These are phyloP conservation scores for Diddensiella santjacobensis DNA, from an alignment of 805 yeast species.

Conservation along the genomic window DNA sequence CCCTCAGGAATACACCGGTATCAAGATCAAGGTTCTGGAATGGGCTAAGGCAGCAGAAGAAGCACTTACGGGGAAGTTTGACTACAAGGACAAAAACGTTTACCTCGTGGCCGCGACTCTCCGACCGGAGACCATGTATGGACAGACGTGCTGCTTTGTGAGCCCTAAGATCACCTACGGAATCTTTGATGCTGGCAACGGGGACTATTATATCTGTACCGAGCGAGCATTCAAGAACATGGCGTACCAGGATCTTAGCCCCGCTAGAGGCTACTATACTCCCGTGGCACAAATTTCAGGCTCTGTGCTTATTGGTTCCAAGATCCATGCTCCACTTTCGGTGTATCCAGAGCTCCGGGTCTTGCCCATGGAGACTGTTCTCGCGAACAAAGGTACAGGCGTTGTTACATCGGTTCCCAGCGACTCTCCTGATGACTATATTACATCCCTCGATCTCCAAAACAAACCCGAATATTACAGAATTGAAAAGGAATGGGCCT, in stretches of 20 bases:
- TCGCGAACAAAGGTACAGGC: constrained; percentile 96
- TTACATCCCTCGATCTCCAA: constrained; percentile 77
- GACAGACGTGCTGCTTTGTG: constrained; percentile 97
- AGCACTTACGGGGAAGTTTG: constrained; percentile 40
- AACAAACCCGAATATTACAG: constrained; percentile 89
- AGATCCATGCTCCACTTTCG: constrained; percentile 81
- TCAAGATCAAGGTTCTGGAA: constrained; percentile 73
- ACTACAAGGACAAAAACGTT: constrained; percentile 54
- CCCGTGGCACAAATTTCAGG: constrained; percentile 64
- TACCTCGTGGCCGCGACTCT: constrained; percentile 93
- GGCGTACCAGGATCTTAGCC: constrained; percentile 92
- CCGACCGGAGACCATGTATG: constrained; percentile 98
- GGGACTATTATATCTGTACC: constrained; percentile 76
- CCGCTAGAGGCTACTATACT: constrained; percentile 72
- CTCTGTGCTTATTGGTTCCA: constrained; percentile 74
- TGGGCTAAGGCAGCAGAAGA: constrained; percentile 55
- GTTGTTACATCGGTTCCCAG: constrained; percentile 98
- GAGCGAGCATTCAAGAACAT: constrained; percentile 96
- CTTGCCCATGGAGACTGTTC: constrained; percentile 95
- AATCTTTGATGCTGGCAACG: constrained; percentile 75
- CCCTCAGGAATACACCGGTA: constrained; percentile 94
- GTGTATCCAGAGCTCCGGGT: constrained; percentile 66
- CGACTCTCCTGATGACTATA: constrained; percentile 97
- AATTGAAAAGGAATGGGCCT: constrained; percentile 83
- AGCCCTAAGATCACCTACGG: constrained; percentile 94